phyloP scores from a whole-genome alignment of 768 basidiomycete species.

The Boletus reticulatus region DNA sequence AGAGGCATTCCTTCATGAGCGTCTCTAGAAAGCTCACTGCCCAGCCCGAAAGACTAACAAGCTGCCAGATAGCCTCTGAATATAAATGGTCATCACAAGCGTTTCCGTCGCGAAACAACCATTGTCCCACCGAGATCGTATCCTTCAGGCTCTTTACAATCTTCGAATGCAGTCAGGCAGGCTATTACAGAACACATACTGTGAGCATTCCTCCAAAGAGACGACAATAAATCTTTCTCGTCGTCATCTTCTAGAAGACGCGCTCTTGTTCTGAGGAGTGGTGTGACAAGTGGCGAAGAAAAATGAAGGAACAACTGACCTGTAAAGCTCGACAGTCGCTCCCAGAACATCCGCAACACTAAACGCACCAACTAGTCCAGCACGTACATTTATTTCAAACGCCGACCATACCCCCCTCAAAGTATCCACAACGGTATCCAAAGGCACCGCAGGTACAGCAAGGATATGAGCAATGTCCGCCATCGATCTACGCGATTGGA shows the following conservation, averaged over 20 bases:
- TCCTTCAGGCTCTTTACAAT: constrained; percentile 56
- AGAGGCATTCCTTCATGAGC: constrained; percentile 54
- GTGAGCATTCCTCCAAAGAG: constrained; percentile 59
- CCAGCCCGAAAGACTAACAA: constrained; percentile 64
- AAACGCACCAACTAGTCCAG: constrained; percentile 39
- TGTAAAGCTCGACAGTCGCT: constrained; percentile 40
- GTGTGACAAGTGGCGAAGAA: constrained; percentile 3
- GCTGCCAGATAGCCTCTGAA: constrained; percentile 71
- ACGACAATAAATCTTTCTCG: constrained; percentile 41
- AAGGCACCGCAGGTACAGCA: constrained; percentile 38
- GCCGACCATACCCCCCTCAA: constrained; percentile 46
- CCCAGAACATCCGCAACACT: constrained; percentile 49
- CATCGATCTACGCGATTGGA: constrained; percentile 51
- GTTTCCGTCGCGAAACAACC: background rate
- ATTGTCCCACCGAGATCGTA: constrained; percentile 58
- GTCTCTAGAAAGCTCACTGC: constrained; percentile 57
- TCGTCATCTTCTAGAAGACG: constrained; percentile 24
- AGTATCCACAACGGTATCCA: constrained; percentile 43
- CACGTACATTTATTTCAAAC: constrained; percentile 43
- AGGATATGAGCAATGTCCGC: constrained; percentile 61
- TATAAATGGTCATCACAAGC: constrained; percentile 5
- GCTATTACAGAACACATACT: constrained; percentile 65
- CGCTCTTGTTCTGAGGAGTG: constrained; percentile 32
- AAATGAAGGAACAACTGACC: constrained; percentile 16
- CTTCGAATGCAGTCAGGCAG: constrained; percentile 61